Percentiles rank a stretch among this genome's conserved stretches.
Evolutionary conservation across 2,329 filamentous ascomycete species (phyloP).

Genomic region (Paraconiothyrium brasiliense): DNA sequence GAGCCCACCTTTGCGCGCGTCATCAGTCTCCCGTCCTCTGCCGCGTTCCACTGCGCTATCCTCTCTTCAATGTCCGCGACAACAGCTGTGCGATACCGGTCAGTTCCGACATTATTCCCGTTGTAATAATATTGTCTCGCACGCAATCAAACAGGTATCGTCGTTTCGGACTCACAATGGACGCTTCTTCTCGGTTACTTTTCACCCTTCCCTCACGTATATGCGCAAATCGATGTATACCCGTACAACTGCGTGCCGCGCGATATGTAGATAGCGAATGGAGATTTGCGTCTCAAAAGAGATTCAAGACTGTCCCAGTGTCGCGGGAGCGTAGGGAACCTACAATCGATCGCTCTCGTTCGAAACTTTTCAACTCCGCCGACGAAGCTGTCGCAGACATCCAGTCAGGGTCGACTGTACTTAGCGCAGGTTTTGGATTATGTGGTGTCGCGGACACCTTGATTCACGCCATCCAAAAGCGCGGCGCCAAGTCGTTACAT

Average conservation of each 20-base stretch:
- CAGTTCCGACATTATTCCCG: slow-evolving; percentile 4
- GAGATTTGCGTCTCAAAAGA: slow-evolving; percentile 33
- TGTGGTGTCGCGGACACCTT: slow-evolving; percentile 52
- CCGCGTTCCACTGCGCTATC: slow-evolving; percentile 3
- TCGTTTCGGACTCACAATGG: slow-evolving; percentile 35
- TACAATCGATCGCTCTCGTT: slow-evolving; percentile 44
- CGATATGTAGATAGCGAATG: slow-evolving; percentile 31
- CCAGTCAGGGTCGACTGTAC: slow-evolving; percentile 46
- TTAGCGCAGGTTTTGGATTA: slow-evolving; percentile 51
- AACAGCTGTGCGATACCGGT: slow-evolving; percentile 5
- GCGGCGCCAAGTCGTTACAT: slow-evolving; percentile 42
- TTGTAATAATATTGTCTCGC: slow-evolving; percentile 8
- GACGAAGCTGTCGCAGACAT: slow-evolving; percentile 51
- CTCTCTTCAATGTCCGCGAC: background rate
- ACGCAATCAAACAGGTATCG: slow-evolving; percentile 17
- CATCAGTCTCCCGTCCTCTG: slow-evolving; percentile 9
- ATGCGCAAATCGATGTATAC: slow-evolving; percentile 36
- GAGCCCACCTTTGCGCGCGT: slow-evolving; percentile 14
- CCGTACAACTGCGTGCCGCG: slow-evolving; percentile 37
- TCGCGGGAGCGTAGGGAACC: slow-evolving; percentile 41
- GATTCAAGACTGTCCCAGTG: slow-evolving; percentile 35
- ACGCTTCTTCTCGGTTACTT: slow-evolving; percentile 42
- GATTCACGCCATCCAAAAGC: slow-evolving; percentile 46
- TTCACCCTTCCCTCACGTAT: slow-evolving; percentile 40
- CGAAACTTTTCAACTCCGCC: slow-evolving; percentile 49